These are phyloP conservation scores for Fusarium sacchari DNA, from an alignment of 2,329 filamentous ascomycete genomes.

Conservation along the genomic window DNA sequence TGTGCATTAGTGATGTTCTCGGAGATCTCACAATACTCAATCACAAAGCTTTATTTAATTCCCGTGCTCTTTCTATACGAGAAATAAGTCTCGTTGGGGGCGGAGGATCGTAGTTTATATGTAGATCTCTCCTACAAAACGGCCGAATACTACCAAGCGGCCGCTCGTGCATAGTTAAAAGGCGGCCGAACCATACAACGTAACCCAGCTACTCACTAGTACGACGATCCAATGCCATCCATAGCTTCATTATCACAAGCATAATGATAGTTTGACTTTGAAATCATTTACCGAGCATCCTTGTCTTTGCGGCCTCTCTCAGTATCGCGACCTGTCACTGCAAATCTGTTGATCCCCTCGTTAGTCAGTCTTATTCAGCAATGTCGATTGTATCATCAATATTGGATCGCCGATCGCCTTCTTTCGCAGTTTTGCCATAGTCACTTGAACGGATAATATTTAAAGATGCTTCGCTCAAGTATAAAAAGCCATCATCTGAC, in stretches of 20 bases:
- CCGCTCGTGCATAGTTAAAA: neutral
- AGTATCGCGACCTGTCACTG: neutral
- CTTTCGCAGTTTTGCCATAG: accelerated
- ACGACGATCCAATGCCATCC: accelerated
- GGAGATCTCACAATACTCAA: neutral
- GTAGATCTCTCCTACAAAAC: neutral
- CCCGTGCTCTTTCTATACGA: neutral
- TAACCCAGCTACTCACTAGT: neutral
- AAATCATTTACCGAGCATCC: neutral
- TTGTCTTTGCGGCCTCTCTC: neutral
- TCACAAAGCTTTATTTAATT: accelerated
- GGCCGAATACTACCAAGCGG: neutral
- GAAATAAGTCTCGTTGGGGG: neutral
- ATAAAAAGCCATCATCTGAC: neutral
- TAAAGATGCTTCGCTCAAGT: accelerated
- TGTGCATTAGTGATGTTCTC: too few relatives aligned
- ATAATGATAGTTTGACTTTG: accelerated
- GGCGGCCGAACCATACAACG: neutral
- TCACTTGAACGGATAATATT: accelerated
- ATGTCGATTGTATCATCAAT: accelerated
- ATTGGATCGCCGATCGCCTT: accelerated
- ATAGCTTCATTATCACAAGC: neutral
- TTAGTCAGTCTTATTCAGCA: neutral
- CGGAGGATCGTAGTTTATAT: neutral
- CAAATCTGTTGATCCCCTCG: accelerated